A percentile compares a stretch with the other conserved stretches of the same genome.
Conservation (phyloP, 352 stramenopile species). For the Globisporangium nagaii region DNA sequence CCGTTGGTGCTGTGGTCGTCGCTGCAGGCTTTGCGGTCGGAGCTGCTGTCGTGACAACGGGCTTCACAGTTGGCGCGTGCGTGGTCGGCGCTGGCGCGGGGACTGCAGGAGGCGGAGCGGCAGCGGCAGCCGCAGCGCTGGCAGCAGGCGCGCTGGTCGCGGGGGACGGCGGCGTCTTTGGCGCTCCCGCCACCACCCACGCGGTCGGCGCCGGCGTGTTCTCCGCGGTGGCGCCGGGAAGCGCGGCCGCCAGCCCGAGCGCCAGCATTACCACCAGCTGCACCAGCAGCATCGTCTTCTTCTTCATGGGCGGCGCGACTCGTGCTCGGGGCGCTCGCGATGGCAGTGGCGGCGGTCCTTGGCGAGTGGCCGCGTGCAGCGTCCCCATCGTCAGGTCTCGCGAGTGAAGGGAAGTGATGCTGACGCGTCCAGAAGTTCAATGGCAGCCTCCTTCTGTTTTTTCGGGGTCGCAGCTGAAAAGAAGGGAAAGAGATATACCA, state of each 20-base stretch:
- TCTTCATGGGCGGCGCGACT: neutral
- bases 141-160: neutral
- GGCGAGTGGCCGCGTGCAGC: neutral
- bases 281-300: no score
- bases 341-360: neutral
- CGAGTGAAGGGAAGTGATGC: neutral
- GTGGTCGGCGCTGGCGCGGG: neutral
- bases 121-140: neutral
- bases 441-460: neutral
- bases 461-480: no score
- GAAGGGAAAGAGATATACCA: no score
- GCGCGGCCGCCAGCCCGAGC: neutral
- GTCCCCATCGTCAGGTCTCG: neutral
- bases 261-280: no score
- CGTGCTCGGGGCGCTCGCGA: neutral
- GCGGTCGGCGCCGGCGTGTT: neutral
- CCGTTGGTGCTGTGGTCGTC: constrained; percentile 15
- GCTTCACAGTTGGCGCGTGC: neutral
- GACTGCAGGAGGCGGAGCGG: neutral
- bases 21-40: constrained; percentile 1
- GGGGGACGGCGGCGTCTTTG: neutral
- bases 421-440: constrained; percentile 1
- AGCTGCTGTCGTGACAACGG: neutral
- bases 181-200: neutral
- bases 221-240: neutral